phyloP scores from a whole-genome alignment of 2,329 filamentous ascomycete species.

The Sporothrix variecibatus region DNA sequence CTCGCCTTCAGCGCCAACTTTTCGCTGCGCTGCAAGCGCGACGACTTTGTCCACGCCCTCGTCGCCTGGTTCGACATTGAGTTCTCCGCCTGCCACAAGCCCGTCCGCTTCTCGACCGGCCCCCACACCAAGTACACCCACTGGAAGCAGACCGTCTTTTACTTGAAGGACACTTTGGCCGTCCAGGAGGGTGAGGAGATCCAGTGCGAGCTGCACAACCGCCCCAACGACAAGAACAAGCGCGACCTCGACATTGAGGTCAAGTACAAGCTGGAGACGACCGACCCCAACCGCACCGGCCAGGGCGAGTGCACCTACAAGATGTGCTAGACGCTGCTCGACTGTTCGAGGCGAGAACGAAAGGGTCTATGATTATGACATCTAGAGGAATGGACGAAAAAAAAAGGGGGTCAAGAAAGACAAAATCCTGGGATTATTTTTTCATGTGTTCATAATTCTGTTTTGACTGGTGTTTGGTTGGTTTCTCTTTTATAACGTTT shows the following conservation, averaged over 20 bases:
- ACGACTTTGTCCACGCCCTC: constrained; percentile 93
- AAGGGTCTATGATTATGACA: not conserved
- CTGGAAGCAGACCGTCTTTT: constrained; percentile 99
- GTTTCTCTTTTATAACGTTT: not conserved
- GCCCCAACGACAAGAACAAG: constrained; percentile 90
- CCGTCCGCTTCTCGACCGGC: constrained; percentile 92
- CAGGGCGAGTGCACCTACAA: constrained; percentile 78
- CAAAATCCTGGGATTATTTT: not conserved
- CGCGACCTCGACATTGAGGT: constrained; percentile 92
- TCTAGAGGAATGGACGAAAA: not conserved
- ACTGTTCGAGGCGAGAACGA: too few species aligned
- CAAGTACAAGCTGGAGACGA: constrained; percentile 76
- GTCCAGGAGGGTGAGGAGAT: constrained; percentile 86
- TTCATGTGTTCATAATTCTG: not conserved
- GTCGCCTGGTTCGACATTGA: constrained; percentile 99
- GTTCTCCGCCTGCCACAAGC: constrained; percentile 97
- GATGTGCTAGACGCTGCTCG: constrained; percentile 58
- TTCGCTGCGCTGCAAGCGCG: constrained; percentile 73
- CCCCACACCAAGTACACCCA: constrained; percentile 99
- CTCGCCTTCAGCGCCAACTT: constrained; percentile 82
- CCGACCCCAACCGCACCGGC: constrained; percentile 68
- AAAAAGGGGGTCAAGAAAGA: not conserved
- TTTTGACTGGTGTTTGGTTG: constrained; percentile 17
- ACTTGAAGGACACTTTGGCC: constrained; percentile 88
- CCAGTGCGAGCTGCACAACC: constrained; percentile 72